A percentile compares a stretch with the other conserved stretches of the same genome.
Conservation (phyloP, 2,329 filamentous ascomycete species). For the Verruconis gallopava region DNA sequence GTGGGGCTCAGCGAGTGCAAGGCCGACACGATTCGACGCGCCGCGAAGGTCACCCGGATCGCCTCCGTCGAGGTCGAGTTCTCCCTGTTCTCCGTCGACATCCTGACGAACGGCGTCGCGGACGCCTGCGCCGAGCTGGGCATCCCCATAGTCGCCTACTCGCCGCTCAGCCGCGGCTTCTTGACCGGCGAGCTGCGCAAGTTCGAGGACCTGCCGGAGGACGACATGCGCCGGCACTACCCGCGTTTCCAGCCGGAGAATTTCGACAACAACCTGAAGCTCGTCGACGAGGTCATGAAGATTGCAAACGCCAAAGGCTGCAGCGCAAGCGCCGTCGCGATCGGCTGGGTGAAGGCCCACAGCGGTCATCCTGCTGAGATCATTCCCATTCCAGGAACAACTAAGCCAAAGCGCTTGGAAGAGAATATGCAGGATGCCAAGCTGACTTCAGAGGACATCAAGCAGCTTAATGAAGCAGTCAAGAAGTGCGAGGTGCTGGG, state of each 20-base stretch:
- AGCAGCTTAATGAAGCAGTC: conserved; percentile 3
- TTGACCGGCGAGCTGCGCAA: conserved; percentile 30
- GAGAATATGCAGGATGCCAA: conserved; percentile 24
- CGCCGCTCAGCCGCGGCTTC: conserved; percentile 53
- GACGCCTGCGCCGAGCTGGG: conserved; percentile 44
- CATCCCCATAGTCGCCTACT: conserved; percentile 62
- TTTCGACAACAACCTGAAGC: conserved; percentile 50
- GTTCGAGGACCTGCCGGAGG: conserved; percentile 25
- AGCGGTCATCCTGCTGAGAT: conserved; percentile 28
- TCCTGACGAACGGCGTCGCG: conserved; percentile 46
- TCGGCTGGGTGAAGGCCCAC: conserved; percentile 35
- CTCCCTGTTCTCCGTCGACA: conserved; percentile 40
- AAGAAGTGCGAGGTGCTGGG: conserved; percentile 3
- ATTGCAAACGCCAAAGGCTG: conserved; percentile 46
- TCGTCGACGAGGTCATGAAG: conserved; percentile 44
- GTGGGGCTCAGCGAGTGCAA: conserved; percentile 43
- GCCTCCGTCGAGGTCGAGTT: conserved; percentile 43
- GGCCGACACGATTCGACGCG: conserved; percentile 38
- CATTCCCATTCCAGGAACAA: conserved; percentile 32
- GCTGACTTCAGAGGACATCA: conserved; percentile 3
- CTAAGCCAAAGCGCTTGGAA: conserved; percentile 23
- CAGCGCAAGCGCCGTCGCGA: conserved; percentile 34
- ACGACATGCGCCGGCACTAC: conserved; percentile 20
- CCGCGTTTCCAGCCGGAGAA: conserved; percentile 51
- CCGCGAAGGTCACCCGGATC: conserved; percentile 37